phyloP scores from a whole-genome alignment of 225 moss, liverwort and hornwort genomes.

The Climacium dendroides region DNA sequence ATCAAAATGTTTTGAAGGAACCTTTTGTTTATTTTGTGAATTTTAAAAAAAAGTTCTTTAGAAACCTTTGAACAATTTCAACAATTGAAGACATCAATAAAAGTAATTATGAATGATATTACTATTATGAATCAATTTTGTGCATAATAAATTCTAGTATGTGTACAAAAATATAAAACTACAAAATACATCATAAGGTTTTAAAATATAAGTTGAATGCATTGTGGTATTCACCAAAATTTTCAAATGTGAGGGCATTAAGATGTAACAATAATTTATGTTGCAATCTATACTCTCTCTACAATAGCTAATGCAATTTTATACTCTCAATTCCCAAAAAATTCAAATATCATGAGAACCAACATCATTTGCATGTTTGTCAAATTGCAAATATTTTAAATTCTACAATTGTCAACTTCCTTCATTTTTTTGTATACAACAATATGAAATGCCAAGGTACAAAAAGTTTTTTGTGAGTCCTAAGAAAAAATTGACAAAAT shows the following conservation, averaged over 20 bases:
- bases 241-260: background rate
- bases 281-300: background rate
- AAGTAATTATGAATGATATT: background rate
- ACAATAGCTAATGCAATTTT: background rate
- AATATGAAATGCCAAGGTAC: background rate
- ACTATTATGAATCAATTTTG: background rate
- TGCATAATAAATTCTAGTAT: background rate
- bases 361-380: background rate
- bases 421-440: no score
- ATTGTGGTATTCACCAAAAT: background rate
- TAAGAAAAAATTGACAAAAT: background rate
- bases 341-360: background rate
- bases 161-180: accelerated
- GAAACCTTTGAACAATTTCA: background rate
- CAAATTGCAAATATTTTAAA: no score
- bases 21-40: no score
- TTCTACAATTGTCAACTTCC: no score
- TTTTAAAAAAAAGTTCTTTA: accelerated
- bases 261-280: background rate
- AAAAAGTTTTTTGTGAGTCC: background rate
- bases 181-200: accelerated
- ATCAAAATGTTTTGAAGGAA: accelerated
- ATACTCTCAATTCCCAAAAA: background rate
- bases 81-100: background rate
- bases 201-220: background rate